phyloP scores from a whole-genome alignment of 768 basidiomycete genomes.

The Boletus vinaceobasis region DNA sequence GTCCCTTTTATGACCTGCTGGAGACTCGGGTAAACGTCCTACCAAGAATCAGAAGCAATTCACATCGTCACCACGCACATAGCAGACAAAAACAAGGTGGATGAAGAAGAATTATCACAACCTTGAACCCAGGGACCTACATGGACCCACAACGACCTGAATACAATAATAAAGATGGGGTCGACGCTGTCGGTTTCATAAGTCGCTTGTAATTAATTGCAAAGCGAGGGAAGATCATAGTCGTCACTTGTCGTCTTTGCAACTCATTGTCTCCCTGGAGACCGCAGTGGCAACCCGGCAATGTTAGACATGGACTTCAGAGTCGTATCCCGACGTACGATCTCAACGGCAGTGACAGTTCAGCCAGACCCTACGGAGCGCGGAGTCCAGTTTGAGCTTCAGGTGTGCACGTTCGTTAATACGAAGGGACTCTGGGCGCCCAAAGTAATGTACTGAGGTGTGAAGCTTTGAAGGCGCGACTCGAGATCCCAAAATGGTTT shows the following conservation, averaged over 20 bases:
- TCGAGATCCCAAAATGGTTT: not conserved
- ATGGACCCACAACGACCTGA: constrained; percentile 21
- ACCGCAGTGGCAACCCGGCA: not conserved
- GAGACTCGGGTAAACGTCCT: not conserved
- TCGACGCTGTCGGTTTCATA: not conserved
- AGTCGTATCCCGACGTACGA: not conserved
- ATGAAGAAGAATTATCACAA: not conserved
- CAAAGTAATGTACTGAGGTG: too few species aligned
- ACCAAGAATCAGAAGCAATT: not conserved
- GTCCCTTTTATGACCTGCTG: constrained; percentile 17
- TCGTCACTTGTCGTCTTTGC: constrained; percentile 1
- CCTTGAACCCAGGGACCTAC: constrained; percentile 22
- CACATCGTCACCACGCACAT: constrained; percentile 11
- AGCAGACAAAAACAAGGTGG: constrained; percentile 16
- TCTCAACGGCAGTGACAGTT: not conserved
- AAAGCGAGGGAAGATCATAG: not conserved
- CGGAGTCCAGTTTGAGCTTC: not conserved
- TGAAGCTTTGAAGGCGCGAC: too few species aligned
- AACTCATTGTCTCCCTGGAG: constrained; percentile 10
- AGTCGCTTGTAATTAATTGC: not conserved
- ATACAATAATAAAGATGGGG: constrained; percentile 14
- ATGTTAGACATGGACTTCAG: not conserved
- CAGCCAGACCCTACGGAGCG: not conserved
- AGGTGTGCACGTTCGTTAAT: not conserved
- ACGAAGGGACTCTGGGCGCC: not conserved